These are phyloP conservation scores for Lipomyces yamanashiensis DNA, from an alignment of 805 yeast genomes.

Conservation along the genomic window DNA sequence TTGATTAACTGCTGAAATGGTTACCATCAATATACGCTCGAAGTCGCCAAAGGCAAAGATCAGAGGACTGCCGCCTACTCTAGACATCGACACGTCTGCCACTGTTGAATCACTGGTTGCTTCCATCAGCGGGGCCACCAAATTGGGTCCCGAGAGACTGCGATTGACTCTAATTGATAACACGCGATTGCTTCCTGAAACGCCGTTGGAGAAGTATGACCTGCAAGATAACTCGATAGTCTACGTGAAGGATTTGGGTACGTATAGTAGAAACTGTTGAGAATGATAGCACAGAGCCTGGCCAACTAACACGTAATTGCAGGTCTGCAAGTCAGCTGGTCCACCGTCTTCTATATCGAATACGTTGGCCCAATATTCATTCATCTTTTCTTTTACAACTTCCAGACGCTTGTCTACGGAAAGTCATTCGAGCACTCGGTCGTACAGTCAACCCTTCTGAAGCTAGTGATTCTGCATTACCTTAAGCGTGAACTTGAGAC, in stretches of 20 bases:
- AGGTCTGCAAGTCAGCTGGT: slow-evolving; percentile 84
- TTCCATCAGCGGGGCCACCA: slow-evolving; percentile 53
- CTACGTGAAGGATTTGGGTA: slow-evolving; percentile 82
- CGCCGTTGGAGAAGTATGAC: slow-evolving; percentile 33
- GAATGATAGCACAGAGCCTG: not conserved
- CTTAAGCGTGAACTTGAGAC: slow-evolving; percentile 90
- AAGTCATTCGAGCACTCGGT: slow-evolving; percentile 48
- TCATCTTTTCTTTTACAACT: slow-evolving; percentile 69
- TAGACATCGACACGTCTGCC: slow-evolving; percentile 46
- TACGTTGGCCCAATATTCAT: slow-evolving; percentile 87
- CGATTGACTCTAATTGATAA: slow-evolving; percentile 53
- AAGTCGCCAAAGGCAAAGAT: slow-evolving; percentile 40
- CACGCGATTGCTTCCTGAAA: slow-evolving; percentile 25
- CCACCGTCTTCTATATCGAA: slow-evolving; percentile 84
- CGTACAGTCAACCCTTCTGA: slow-evolving; percentile 58
- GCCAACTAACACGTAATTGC: too few relatives aligned
- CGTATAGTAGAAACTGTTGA: not conserved
- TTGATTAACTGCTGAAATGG: slow-evolving; percentile 15
- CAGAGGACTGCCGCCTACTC: slow-evolving; percentile 40
- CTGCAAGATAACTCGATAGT: slow-evolving; percentile 47
- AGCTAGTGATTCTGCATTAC: slow-evolving; percentile 72
- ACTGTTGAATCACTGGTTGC: slow-evolving; percentile 52
- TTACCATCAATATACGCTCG: slow-evolving; percentile 30
- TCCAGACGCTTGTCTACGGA: slow-evolving; percentile 48
- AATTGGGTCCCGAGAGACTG: slow-evolving; percentile 56